Percentiles rank a stretch among this genome's conserved stretches.
These are phyloP conservation scores for Pelargonium myrrhifolium DNA, from an alignment of 441 rosid species.

Conservation along the genomic window DNA sequence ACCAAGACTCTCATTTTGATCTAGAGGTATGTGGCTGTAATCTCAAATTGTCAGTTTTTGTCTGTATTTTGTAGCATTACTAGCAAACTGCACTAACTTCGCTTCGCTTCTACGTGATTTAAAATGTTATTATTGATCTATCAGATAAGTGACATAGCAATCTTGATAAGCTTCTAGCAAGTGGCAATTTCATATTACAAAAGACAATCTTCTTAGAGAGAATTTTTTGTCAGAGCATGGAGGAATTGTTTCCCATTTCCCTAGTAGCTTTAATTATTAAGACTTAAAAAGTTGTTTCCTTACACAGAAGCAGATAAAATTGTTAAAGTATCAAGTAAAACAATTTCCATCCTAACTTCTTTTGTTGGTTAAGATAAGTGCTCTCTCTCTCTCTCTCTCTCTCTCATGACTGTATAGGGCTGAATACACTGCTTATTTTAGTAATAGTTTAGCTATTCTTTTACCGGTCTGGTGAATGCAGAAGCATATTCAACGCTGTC, in stretches of 20 bases:
- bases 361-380: background rate
- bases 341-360: background rate
- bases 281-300: background rate
- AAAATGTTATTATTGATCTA: background rate
- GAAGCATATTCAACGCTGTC: conserved; percentile 58
- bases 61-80: conserved; percentile 6
- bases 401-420: background rate
- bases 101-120: conserved; percentile 7
- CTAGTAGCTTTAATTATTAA: background rate
- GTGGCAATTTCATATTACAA: background rate
- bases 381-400: background rate
- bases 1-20: conserved; percentile 55
- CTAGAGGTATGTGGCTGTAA: conserved; percentile 42
- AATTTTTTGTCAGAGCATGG: background rate
- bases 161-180: background rate
- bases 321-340: background rate
- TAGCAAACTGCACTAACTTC: conserved; percentile 13
- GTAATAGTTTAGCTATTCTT: conserved; percentile 16
- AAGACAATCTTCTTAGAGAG: background rate
- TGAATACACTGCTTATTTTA: background rate
- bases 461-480: conserved; percentile 25
- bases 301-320: background rate
- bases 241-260: background rate
- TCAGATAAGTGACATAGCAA: background rate
- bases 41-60: conserved; percentile 3